These are phyloP conservation scores for Achaetomium macrosporum DNA, from an alignment of 2,329 filamentous ascomycete species.

Conservation along the genomic window DNA sequence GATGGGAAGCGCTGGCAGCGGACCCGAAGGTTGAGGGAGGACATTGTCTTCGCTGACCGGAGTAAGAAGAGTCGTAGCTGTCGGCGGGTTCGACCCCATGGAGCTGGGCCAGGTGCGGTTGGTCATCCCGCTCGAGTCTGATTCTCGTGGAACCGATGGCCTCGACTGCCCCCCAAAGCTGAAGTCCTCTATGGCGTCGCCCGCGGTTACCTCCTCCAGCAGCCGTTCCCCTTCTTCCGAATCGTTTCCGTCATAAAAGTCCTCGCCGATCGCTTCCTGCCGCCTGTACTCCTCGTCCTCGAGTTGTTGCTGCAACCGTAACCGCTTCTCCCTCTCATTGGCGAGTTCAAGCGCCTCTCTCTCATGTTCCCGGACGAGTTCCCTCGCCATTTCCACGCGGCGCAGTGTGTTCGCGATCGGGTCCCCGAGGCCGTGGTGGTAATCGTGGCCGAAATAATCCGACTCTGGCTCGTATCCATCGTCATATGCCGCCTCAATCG, in stretches of 20 bases:
- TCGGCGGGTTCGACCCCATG: slow-evolving; percentile 64
- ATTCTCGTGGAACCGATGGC: slow-evolving; percentile 64
- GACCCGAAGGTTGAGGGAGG: slow-evolving; percentile 27
- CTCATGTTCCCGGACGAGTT: slow-evolving; percentile 68
- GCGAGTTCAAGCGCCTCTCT: slow-evolving; percentile 60
- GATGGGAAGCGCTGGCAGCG: slow-evolving; percentile 43
- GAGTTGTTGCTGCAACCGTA: slow-evolving; percentile 34
- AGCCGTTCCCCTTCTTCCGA: slow-evolving; percentile 70
- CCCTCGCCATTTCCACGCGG: slow-evolving; percentile 69
- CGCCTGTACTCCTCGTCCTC: slow-evolving; percentile 42
- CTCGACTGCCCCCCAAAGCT: slow-evolving; percentile 65
- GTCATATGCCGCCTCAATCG: slow-evolving; percentile 93
- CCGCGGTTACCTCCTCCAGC: slow-evolving; percentile 81
- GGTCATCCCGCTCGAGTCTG: slow-evolving; percentile 75
- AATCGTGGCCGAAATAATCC: slow-evolving; percentile 27
- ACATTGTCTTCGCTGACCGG: slow-evolving; percentile 60
- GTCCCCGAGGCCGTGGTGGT: slow-evolving; percentile 36
- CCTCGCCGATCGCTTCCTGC: slow-evolving; percentile 35
- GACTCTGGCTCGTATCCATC: slow-evolving; percentile 69
- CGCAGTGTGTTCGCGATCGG: slow-evolving; percentile 52
- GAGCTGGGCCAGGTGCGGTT: slow-evolving; percentile 77
- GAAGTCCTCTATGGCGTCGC: slow-evolving; percentile 78
- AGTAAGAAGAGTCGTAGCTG: slow-evolving; percentile 61
- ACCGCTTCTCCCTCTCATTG: slow-evolving; percentile 52
- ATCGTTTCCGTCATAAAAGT: slow-evolving; percentile 58